Evolutionary conservation across 305 asterid genomes (phyloP).

Genomic region (Solanum hybrid): DNA sequence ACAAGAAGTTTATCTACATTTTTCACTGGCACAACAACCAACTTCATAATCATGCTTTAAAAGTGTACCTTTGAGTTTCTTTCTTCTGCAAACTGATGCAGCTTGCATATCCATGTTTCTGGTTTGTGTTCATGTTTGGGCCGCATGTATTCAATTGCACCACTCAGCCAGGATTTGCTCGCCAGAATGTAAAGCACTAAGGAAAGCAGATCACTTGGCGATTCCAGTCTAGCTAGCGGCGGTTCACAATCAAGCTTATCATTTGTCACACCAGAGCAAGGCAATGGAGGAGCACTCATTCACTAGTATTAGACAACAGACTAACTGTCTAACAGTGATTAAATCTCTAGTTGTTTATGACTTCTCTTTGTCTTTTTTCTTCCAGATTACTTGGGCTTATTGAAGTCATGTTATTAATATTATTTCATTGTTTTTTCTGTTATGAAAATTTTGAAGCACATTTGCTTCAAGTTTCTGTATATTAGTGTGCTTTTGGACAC

Average conservation of each 20-base stretch:
- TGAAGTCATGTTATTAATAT: neutral
- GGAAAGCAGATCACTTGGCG: neutral
- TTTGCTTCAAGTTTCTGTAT: neutral
- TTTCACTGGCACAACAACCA: neutral
- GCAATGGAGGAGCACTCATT: neutral
- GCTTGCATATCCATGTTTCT: slow-evolving; percentile 28
- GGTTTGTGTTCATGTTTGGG: slow-evolving; percentile 23
- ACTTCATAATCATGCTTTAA: slow-evolving; percentile 1
- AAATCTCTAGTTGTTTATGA: neutral
- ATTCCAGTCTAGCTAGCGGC: neutral
- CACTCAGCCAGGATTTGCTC: slow-evolving; percentile 50
- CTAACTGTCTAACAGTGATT: neutral
- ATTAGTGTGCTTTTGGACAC: neutral
- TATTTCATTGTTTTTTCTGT: neutral
- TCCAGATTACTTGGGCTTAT: neutral
- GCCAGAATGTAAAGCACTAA: slow-evolving; percentile 28
- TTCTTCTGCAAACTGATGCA: slow-evolving; percentile 25
- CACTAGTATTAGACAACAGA: neutral
- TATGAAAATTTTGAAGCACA: neutral
- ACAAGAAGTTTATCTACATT: neutral
- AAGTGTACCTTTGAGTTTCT: slow-evolving; percentile 9
- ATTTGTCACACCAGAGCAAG: neutral
- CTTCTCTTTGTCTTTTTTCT: neutral
- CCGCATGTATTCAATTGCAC: slow-evolving; percentile 17
- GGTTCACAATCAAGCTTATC: neutral